Base-by-base conservation (phyloP, 768 basidiomycete species). In the Hortiboletus flavorubellus region DNA sequence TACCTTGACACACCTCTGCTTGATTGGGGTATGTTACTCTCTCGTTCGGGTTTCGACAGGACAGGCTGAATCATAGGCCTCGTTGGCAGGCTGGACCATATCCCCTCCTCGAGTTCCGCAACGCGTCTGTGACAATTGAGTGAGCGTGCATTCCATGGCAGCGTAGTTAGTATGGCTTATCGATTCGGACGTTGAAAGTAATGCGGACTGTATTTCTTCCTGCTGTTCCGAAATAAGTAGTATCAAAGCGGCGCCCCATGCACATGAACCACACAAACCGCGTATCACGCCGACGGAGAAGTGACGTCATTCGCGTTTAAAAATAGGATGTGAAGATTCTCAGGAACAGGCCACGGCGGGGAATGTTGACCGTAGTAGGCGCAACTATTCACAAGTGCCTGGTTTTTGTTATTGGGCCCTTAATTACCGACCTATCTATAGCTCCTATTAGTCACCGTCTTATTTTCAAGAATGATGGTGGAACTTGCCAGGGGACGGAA, bases 101-200 rank as follows among this genome's bases (percentile, higher is more conserved):
- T 42, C 68, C 68, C 4, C 35, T 67, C 50, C 62, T 69, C n/a
- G 68, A 70, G 56, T 71, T 49, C 60, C 62, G 68, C n/a, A 71
- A 60, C 21, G 60, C 46, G 5, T 34, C 55, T 18, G 34, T 69
- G 16, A 69, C 59, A 4, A 62, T 69, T 33, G 11, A 11, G 0
- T 65, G 33, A 65, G 31, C n/a, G 12, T 1, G 4, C 26, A 4
- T 26, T 26, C 26, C 0, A 26, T 26, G 5, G 26, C 5, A 21
- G 14, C 4, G 8, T 38, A 48, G 33, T 33, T 34, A 10, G 18
- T 3, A 7, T 21, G 37, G 1, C 10, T 21, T 11, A 21, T 40
- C 15, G 5, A 3, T 15, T 44, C 18, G 33, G 14, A 15, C 5
- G 9, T 11, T 49, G 30, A 15, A 33, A n/a, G 31, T 16, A 15